phyloP scores from a whole-genome alignment of 2,329 filamentous ascomycete genomes.

The Penicillium thymicola region DNA sequence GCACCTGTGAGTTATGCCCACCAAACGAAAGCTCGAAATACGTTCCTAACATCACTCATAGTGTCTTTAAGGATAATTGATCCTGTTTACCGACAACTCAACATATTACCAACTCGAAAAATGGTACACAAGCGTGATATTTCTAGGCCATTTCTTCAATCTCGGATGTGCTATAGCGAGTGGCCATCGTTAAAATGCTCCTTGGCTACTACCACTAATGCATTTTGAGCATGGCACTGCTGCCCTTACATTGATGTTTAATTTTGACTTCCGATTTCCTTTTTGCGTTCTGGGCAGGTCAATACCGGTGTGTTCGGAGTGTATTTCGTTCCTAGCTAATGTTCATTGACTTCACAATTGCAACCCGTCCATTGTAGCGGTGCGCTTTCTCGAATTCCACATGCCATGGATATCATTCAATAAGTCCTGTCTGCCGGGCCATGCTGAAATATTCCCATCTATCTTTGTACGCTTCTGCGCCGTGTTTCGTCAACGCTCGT shows the following conservation, averaged over 20 bases:
- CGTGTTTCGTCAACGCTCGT: slow-evolving; percentile 45
- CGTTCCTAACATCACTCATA: slow-evolving; percentile 19
- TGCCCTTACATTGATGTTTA: background rate
- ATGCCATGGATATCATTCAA: slow-evolving; percentile 4
- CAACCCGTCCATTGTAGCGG: background rate
- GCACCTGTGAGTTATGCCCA: slow-evolving; percentile 41
- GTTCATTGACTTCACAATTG: background rate
- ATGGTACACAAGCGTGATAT: background rate
- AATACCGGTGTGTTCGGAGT: slow-evolving; percentile 3
- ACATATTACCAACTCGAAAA: background rate
- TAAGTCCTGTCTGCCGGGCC: slow-evolving; percentile 22
- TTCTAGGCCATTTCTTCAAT: background rate
- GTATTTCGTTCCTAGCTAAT: slow-evolving; percentile 3
- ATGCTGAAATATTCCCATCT: slow-evolving; percentile 39
- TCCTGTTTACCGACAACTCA: background rate
- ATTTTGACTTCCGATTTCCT: background rate
- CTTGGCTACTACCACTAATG: background rate
- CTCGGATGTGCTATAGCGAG: background rate
- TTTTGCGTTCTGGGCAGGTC: slow-evolving; percentile 5
- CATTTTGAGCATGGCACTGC: background rate
- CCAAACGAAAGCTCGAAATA: background rate
- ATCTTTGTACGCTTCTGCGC: slow-evolving; percentile 31
- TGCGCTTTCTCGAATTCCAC: background rate
- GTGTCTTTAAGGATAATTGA: slow-evolving; percentile 38
- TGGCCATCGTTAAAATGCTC: background rate